Evolutionary conservation across 495 filamentous ascomycete genomes (phyloP), one percentile per base, ranked within the genome.

Genomic region (Aspergillus steynii): DNA sequence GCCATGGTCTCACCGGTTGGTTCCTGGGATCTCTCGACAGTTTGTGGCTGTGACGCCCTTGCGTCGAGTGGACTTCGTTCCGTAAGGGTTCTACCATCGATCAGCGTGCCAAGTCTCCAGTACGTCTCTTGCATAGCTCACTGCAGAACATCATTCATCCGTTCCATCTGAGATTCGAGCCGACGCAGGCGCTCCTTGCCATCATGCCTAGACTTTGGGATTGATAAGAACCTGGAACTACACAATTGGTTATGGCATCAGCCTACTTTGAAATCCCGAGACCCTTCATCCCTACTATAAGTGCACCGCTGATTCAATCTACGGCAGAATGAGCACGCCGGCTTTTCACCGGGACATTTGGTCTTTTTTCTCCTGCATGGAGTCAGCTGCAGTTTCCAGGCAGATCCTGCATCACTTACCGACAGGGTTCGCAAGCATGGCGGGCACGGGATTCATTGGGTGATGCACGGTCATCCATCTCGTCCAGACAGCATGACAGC

Each of bases 331-430:
- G 60, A 62, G 47, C 60, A 62, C 6, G 51, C 26, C 9, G 60
- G 60, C 26, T 25, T 52, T 48, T 62, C 60, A 14, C 53, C 60
- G 14, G 60, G 60, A 53, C 60, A 62, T 53, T 62, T 62, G 0
- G 60, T 62, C 60, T 62, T 62, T 42, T 62, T 62, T 2, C 42
- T 60, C 8, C 50, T 47, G 4, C 50, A 6, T 27, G 34, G 34
- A 34, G n/a, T 54, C 20, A 28, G 34, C 2, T 32, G 15, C 1
- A 27, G 20, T 4, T 9, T 3, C 50, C 5, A 15, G 20, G 14
- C 42, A 57, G 12, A 26, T 7, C 3, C 14, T 53, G 15, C 26
- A 25, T 15, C 50, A 31, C 58, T 52, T 47, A 60, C 58, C 58
- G 58, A 48, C 58, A 60, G 0, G 58, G 58, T 3, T 60, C 58